Evolutionary conservation across 192 early-diverging fungal species (phyloP).

Genomic region (Coemansia sp.): DNA sequence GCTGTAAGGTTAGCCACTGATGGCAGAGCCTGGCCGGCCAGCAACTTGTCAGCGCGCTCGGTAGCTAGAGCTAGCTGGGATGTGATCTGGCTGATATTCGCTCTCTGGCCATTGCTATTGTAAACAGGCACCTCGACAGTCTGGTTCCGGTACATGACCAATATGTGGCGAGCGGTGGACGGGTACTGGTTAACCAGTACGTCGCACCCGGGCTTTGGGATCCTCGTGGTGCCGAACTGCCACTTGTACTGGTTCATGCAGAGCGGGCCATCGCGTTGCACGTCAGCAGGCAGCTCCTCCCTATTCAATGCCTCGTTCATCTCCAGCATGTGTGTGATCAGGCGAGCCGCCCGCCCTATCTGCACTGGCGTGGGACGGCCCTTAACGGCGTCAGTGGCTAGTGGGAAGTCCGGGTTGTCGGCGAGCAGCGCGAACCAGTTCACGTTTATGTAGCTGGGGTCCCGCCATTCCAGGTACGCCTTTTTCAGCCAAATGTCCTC

Average conservation of each 20-base stretch:
- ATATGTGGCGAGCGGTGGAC: slow-evolving; percentile 71
- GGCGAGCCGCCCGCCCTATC: slow-evolving; percentile 73
- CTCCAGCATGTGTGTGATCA: slow-evolving; percentile 64
- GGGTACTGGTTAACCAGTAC: slow-evolving; percentile 71
- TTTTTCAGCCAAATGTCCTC: slow-evolving; percentile 82
- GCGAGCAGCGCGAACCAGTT: slow-evolving; percentile 83
- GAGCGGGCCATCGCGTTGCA: slow-evolving; percentile 65
- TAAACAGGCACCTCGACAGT: slow-evolving; percentile 81
- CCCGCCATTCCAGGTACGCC: slow-evolving; percentile 85
- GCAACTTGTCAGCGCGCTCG: slow-evolving; percentile 19
- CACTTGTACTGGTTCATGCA: slow-evolving; percentile 96
- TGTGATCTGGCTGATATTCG: slow-evolving; percentile 52
- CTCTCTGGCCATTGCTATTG: slow-evolving; percentile 61
- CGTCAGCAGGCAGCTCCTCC: slow-evolving; percentile 65
- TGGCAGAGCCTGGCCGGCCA: neutral
- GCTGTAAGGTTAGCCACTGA: slow-evolving; percentile 77
- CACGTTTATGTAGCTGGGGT: slow-evolving; percentile 79
- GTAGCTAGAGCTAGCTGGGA: slow-evolving; percentile 26
- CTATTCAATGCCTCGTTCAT: slow-evolving; percentile 75
- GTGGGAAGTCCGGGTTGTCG: slow-evolving; percentile 58
- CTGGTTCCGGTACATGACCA: slow-evolving; percentile 83
- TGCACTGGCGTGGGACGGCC: slow-evolving; percentile 71
- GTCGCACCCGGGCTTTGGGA: slow-evolving; percentile 69
- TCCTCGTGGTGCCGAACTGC: slow-evolving; percentile 78
- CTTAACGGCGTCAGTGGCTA: slow-evolving; percentile 21